A percentile compares a stretch with the other conserved stretches of the same genome.
phyloP scores from a whole-genome alignment of 345 rosid genomes.

The Pistacia integerrima region DNA sequence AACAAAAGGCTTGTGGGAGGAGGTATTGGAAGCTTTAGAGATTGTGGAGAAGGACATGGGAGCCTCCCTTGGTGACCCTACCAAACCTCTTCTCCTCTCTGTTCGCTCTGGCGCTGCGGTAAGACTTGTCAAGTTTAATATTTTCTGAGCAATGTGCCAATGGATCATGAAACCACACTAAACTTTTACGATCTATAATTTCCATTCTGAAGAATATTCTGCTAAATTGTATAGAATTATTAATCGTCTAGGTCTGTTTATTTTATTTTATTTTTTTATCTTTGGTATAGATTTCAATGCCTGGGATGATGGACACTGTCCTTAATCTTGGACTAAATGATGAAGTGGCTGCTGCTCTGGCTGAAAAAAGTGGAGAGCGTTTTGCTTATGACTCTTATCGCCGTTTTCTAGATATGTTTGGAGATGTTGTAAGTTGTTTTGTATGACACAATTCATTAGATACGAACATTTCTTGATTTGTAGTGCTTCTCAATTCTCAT shows the following conservation, averaged over 20 bases:
- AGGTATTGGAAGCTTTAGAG: conserved; percentile 58
- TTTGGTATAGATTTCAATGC: conserved; percentile 76
- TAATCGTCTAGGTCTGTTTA: not conserved
- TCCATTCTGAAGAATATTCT: not conserved
- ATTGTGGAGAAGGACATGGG: conserved; percentile 77
- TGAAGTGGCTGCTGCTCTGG: conserved; percentile 72
- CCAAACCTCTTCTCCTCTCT: conserved; percentile 88
- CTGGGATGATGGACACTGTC: conserved; percentile 99
- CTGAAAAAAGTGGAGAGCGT: conserved; percentile 84
- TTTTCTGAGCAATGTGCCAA: not conserved
- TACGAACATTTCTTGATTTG: not conserved
- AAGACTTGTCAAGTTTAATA: conserved; percentile 26
- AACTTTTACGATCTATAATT: not conserved
- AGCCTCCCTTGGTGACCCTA: conserved; percentile 73
- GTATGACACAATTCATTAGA: conserved; percentile 7
- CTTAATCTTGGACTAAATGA: conserved; percentile 94
- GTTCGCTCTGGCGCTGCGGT: conserved; percentile 99
- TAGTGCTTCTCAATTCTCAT: conserved; percentile 8
- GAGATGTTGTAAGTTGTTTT: conserved; percentile 74
- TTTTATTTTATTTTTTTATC: not conserved
- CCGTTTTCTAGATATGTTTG: conserved; percentile 96
- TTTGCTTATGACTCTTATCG: conserved; percentile 89
- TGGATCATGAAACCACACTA: not conserved
- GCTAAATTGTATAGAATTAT: not conserved
- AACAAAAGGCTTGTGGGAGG: conserved; percentile 78